A percentile compares a stretch with the other conserved stretches of the same genome.
Evolutionary conservation across 257 asterid species (phyloP).

Genomic region (Anisodus acutangulus): DNA sequence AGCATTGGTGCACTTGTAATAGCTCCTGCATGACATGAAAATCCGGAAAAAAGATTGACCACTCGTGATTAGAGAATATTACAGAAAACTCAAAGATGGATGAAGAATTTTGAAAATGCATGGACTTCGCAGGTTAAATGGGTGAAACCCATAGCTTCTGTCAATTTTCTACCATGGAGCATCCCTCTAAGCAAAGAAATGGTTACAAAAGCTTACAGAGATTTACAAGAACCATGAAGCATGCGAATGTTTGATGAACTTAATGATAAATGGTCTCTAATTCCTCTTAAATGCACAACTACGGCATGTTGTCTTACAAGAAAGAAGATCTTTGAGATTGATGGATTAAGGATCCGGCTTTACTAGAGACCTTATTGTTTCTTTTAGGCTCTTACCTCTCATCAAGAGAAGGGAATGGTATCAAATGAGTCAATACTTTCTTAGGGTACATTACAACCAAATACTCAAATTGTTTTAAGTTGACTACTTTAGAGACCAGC

Average conservation of each 20-base stretch:
- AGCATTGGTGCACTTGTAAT: conserved; percentile 88
- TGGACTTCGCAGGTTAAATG: background rate
- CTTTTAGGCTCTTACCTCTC: background rate
- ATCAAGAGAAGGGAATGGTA: background rate
- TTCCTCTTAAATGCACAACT: background rate
- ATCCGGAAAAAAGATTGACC: background rate
- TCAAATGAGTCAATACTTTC: background rate
- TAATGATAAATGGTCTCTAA: background rate
- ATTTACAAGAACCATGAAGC: background rate
- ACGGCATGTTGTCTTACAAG: background rate
- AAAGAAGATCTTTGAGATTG: background rate
- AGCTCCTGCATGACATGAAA: conserved; percentile 67
- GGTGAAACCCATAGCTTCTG: background rate
- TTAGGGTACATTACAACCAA: background rate
- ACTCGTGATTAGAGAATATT: background rate
- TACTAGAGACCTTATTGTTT: background rate
- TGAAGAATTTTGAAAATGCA: background rate
- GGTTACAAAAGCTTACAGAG: background rate
- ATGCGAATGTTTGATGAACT: conserved; percentile 7
- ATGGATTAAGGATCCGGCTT: background rate
- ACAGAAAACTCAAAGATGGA: background rate
- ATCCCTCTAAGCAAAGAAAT: background rate
- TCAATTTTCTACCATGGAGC: background rate
- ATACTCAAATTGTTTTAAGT: background rate
- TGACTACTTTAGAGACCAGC: background rate